A percentile compares a stretch with the other conserved stretches of the same genome.
Evolutionary conservation across 2,329 filamentous ascomycete species (phyloP).

Genomic region (Phaeomoniella chlamydospora): DNA sequence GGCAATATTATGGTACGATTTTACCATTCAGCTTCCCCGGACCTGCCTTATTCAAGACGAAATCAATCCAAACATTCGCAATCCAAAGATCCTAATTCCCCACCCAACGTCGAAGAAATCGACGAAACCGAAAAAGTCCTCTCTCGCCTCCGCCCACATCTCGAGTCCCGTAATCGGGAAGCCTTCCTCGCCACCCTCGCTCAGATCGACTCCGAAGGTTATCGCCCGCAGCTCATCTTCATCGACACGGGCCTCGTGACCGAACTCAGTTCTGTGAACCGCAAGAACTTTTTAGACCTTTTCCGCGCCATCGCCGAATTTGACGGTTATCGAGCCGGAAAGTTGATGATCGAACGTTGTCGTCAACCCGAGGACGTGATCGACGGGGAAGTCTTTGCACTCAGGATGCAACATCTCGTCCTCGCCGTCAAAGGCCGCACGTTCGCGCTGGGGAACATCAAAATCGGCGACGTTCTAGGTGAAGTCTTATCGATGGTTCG

Average conservation of each 20-base stretch:
- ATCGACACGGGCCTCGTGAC: slow-evolving; percentile 95
- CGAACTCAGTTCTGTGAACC: slow-evolving; percentile 74
- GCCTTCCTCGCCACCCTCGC: slow-evolving; percentile 63
- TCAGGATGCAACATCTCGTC: slow-evolving; percentile 95
- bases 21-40: slow-evolving; percentile 65
- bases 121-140: slow-evolving; percentile 85
- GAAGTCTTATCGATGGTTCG: slow-evolving; percentile 86
- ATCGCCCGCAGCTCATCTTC: slow-evolving; percentile 86
- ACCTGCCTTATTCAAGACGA: slow-evolving; percentile 32
- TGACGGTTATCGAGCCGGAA: slow-evolving; percentile 86
- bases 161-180: slow-evolving; percentile 36
- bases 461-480: slow-evolving; percentile 88
- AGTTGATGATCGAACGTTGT: slow-evolving; percentile 91
- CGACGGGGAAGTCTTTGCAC: slow-evolving; percentile 76
- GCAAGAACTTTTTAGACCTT: slow-evolving; percentile 81
- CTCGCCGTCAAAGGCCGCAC: slow-evolving; percentile 81
- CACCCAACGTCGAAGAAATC: slow-evolving; percentile 34
- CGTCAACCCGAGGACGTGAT: slow-evolving; percentile 83
- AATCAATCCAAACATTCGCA: slow-evolving; percentile 16
- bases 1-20: slow-evolving; percentile 99
- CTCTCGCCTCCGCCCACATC: slow-evolving; percentile 53
- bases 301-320: slow-evolving; percentile 96
- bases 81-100: slow-evolving; percentile 18
- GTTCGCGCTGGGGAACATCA: slow-evolving; percentile 82
- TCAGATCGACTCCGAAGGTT: slow-evolving; percentile 73